Base-by-base conservation (phyloP, 2,329 filamentous ascomycete species). In the Gliomastix tumulicola region DNA sequence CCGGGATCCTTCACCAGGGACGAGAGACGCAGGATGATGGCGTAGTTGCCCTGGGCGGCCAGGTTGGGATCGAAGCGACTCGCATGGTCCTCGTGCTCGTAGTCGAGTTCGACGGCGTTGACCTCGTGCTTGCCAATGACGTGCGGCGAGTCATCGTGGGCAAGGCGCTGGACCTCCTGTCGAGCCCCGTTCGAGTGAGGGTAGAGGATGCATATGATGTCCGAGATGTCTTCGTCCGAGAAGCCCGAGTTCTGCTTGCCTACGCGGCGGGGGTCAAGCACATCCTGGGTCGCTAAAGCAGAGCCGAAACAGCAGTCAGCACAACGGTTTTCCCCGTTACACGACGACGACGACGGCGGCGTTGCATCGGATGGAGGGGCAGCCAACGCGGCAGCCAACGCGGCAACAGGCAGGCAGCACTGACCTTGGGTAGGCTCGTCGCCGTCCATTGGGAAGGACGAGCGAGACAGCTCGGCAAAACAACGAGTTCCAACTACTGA, bases 191-290 rank as follows among this genome's bases (percentile, higher is more conserved):
- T 69, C 3, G 88, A 86, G 45, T 77, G 78, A 10, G 90, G 89
- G 48, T 94, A 81, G 20, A 97, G 73, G 39, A 96, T 79, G 62
- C 88, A 94, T 45, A 95, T 77, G 48, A 96, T 87, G 60, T 96
- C 89, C 43, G 86, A 77, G 34, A 92, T 76, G 56, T 95, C 89
- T 45, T 85, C 76, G 47, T 89, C 82, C 36, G 76, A 82, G 42
- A 96, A 79, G 38, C 86, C 87, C 28, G 87, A 92, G 55, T 87
- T 85, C 59, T 87, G 84, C 55, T 82, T 73, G 38, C 88, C 88
- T 43, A 85, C 57, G 37, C 88, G 80, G 44, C 88, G 78, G 28
- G 88, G 87, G 56, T 96, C 88, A 45, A 88, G 66, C 50, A 84
- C 78, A 54, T 79, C 80, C 56, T 94, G 88, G 13, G 88, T 94